Evolutionary conservation across 1,284 basidiomycete species (phyloP).

Genomic region (Papiliotrema nemorosa): DNA sequence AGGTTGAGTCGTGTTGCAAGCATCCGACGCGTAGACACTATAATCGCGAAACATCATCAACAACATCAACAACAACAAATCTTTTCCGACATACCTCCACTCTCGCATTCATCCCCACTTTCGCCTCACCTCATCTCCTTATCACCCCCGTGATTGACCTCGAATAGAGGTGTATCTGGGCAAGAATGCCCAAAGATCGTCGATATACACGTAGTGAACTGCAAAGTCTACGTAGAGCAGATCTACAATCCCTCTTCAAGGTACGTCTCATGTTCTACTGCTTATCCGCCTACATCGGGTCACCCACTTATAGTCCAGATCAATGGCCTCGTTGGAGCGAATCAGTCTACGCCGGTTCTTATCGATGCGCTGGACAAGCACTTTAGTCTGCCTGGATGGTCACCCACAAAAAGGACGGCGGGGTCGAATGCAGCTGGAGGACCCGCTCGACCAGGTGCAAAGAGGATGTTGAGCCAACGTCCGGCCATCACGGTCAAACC

Average conservation of each 20-base stretch:
- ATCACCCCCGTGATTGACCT: not conserved
- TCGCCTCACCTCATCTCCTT: not conserved
- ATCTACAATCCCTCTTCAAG: conserved; percentile 43
- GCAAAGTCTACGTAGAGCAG: conserved; percentile 32
- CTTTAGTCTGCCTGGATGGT: conserved; percentile 29
- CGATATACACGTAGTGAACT: conserved; percentile 39
- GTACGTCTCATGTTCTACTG: conserved; percentile 36
- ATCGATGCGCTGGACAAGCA: conserved; percentile 28
- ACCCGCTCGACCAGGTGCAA: too few relatives aligned
- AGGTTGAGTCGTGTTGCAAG: too few relatives aligned
- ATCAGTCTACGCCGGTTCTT: conserved; percentile 33
- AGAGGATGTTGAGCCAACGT: too few relatives aligned
- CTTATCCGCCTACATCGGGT: too few relatives aligned
- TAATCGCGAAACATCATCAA: too few relatives aligned
- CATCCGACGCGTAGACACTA: too few relatives aligned
- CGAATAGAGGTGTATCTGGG: too few relatives aligned
- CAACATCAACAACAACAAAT: conserved; percentile 5
- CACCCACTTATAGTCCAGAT: conserved; percentile 18
- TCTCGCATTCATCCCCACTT: not conserved
- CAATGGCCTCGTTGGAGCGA: conserved; percentile 43
- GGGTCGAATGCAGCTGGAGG: not conserved
- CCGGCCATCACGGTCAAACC: too few relatives aligned
- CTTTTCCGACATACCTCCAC: not conserved
- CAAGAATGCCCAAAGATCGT: conserved; percentile 26
- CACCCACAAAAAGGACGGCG: conserved; percentile 8